These are phyloP conservation scores for Tricholoma saponaceum DNA, from an alignment of 768 basidiomycete species.

Conservation along the genomic window DNA sequence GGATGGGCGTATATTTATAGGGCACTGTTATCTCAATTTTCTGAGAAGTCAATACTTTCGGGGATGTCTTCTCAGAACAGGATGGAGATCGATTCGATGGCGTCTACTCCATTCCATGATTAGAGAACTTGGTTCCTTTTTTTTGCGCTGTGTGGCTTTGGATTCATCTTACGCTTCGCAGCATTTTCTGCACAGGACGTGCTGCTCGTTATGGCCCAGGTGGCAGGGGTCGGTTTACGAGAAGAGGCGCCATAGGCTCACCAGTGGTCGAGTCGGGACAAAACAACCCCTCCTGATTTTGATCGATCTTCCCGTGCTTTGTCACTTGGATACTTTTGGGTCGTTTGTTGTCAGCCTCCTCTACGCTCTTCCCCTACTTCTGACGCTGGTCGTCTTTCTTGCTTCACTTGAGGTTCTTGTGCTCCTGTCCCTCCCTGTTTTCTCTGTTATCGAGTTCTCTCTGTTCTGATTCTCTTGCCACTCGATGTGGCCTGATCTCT, in stretches of 20 bases:
- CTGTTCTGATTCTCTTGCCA: neutral
- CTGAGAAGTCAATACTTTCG: slow-evolving; percentile 35
- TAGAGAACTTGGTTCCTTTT: slow-evolving; percentile 1
- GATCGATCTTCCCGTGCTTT: neutral
- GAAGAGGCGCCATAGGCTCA: too few relatives aligned
- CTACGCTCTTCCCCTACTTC: slow-evolving; percentile 9
- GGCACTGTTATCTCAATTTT: slow-evolving; percentile 50
- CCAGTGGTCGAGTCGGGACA: too few relatives aligned
- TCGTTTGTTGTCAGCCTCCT: slow-evolving; percentile 13
- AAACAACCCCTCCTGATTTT: neutral
- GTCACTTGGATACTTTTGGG: neutral
- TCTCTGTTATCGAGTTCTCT: neutral
- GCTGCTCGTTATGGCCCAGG: too few relatives aligned
- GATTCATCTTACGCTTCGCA: too few relatives aligned
- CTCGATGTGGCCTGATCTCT: neutral
- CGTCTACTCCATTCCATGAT: slow-evolving; percentile 59
- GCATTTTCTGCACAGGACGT: too few relatives aligned
- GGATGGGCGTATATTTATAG: slow-evolving; percentile 26
- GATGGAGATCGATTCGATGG: slow-evolving; percentile 75
- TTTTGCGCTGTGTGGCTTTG: too few relatives aligned
- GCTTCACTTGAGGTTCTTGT: neutral
- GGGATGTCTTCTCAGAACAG: slow-evolving; percentile 25
- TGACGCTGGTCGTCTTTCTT: slow-evolving; percentile 15
- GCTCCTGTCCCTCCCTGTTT: slow-evolving; percentile 6
- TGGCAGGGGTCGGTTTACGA: too few relatives aligned